These are phyloP conservation scores for Trichoderma koningii DNA, from an alignment of 2,329 filamentous ascomycete species.

Conservation along the genomic window DNA sequence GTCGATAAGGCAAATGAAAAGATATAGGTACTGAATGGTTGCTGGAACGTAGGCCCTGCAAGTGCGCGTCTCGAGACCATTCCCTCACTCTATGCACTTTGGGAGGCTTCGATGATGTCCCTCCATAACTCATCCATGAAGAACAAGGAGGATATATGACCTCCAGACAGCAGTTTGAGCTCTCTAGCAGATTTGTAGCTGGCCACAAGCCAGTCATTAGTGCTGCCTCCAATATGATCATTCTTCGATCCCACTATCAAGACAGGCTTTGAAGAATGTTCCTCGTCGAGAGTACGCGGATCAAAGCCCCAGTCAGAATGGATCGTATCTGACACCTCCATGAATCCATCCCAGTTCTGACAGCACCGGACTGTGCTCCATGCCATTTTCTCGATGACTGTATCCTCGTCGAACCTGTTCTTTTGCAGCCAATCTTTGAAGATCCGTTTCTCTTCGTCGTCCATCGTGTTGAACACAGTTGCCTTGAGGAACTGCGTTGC, in stretches of 20 bases:
- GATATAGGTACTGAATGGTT: no score
- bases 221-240: constrained; percentile 31
- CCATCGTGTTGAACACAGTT: constrained; percentile 29
- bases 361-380: constrained; percentile 25
- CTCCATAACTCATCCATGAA: constrained; percentile 32
- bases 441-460: constrained; percentile 24
- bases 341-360: constrained; percentile 33
- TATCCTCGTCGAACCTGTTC: constrained; percentile 23
- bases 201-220: constrained; percentile 30
- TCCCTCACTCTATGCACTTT: neutral
- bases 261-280: constrained; percentile 30
- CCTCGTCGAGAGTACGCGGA: constrained; percentile 27
- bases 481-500: constrained; percentile 28
- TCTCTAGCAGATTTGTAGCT: constrained; percentile 29
- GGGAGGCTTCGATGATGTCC: constrained; percentile 19
- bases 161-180: constrained; percentile 29
- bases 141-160: constrained; percentile 32
- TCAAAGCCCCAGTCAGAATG: constrained; percentile 34
- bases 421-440: constrained; percentile 20
- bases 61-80: no score
- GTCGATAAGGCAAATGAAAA: no score
- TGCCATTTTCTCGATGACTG: constrained; percentile 26
- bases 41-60: no score
- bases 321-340: constrained; percentile 32
- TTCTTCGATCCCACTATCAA: constrained; percentile 29